Evolutionary conservation across 441 rosid species (phyloP).

Genomic region (Gossypium davidsonii): DNA sequence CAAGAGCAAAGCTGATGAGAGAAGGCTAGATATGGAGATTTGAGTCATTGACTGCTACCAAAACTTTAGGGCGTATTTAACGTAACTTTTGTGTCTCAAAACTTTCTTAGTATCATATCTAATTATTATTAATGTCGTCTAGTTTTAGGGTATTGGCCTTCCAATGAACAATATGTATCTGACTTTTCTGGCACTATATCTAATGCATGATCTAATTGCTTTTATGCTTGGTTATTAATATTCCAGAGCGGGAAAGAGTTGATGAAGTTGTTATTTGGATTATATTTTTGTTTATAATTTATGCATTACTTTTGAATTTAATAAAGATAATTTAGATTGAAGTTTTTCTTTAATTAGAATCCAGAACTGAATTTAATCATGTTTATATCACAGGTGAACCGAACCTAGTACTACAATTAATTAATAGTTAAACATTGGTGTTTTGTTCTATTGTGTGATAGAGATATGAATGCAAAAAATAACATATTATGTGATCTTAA

Average conservation of each 20-base stretch:
- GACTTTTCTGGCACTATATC: not conserved
- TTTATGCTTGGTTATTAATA: not conserved
- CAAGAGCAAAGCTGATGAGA: not conserved
- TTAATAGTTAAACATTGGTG: not conserved
- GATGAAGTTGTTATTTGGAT: not conserved
- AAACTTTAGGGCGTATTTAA: not conserved
- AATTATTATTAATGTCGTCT: not conserved
- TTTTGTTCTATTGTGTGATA: not conserved
- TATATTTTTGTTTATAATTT: no score
- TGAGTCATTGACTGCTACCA: not conserved
- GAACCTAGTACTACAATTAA: not conserved
- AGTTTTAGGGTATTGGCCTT: not conserved
- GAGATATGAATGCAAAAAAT: not conserved
- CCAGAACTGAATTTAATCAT: not conserved
- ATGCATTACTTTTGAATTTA: not conserved
- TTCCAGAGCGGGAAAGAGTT: not conserved
- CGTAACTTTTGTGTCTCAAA: not conserved
- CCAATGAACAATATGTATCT: not conserved
- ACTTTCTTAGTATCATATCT: not conserved
- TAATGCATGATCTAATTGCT: constrained; percentile 4
- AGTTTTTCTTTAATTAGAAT: no score
- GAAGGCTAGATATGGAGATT: not conserved
- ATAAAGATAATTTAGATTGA: not conserved
- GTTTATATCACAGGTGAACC: not conserved
- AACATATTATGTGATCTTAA: no score